A percentile compares a stretch with the other conserved stretches of the same genome.
These are phyloP conservation scores for Dactylellina sp. DNA, from an alignment of 2,329 filamentous ascomycete species.

Conservation along the genomic window DNA sequence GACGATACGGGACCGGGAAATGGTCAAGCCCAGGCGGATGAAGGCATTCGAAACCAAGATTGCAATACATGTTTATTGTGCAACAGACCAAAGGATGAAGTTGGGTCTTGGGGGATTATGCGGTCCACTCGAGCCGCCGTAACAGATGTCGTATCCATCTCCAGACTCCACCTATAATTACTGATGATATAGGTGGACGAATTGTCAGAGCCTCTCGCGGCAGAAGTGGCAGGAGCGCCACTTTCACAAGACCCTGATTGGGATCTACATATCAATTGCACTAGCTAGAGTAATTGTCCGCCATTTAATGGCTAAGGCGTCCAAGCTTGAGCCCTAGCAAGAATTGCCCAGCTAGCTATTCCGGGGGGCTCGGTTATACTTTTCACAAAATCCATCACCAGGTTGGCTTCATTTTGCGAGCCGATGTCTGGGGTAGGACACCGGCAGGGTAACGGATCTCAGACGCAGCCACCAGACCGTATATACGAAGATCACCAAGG, in stretches of 20 bases:
- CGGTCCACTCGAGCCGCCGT: slow-evolving; percentile 4
- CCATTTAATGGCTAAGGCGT: too few species aligned
- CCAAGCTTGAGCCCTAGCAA: background rate
- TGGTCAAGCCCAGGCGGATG: too few species aligned
- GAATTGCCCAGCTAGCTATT: background rate
- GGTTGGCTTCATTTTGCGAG: background rate
- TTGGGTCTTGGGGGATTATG: background rate
- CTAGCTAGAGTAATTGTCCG: too few species aligned
- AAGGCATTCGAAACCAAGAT: background rate
- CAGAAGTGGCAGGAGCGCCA: slow-evolving; percentile 25
- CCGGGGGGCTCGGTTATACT: background rate
- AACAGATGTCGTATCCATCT: slow-evolving; percentile 13
- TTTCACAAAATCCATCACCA: background rate
- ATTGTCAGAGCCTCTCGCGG: slow-evolving; percentile 20
- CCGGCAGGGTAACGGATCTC: too few species aligned
- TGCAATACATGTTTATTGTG: slow-evolving; percentile 51
- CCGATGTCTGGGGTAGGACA: too few species aligned
- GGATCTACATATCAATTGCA: too few species aligned
- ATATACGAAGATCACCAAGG: background rate
- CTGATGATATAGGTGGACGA: slow-evolving; percentile 42
- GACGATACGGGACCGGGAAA: too few species aligned
- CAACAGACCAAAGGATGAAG: slow-evolving; percentile 25
- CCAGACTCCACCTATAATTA: slow-evolving; percentile 44
- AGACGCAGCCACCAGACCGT: background rate
- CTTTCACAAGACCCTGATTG: background rate